Evolutionary conservation across 495 filamentous ascomycete genomes (phyloP).

Genomic region (Aspergillus carlsbadensis): DNA sequence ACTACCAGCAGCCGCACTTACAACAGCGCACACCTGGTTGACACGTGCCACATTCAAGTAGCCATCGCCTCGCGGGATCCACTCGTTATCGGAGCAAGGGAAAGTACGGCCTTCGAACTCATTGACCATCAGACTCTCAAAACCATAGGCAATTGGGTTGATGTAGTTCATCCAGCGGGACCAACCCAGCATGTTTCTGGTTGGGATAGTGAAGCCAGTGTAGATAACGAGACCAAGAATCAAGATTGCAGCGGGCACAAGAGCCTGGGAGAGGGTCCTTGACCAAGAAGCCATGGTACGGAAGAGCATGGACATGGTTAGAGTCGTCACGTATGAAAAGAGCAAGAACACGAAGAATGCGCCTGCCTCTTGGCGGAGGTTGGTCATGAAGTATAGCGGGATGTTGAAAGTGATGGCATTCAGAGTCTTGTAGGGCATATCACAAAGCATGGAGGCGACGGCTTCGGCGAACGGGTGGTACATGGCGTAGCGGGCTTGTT

Average conservation of each 20-base stretch:
- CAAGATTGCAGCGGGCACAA: slow-evolving; percentile 51
- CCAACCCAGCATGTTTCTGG: slow-evolving; percentile 52
- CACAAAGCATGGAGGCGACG: slow-evolving; percentile 59
- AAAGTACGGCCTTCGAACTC: slow-evolving; percentile 60
- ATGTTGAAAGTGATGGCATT: slow-evolving; percentile 55
- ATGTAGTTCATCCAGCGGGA: slow-evolving; percentile 55
- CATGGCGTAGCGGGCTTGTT: slow-evolving; percentile 65
- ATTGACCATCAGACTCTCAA: slow-evolving; percentile 51
- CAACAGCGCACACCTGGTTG: slow-evolving; percentile 50
- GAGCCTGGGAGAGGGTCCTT: slow-evolving; percentile 51
- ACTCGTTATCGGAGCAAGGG: slow-evolving; percentile 45
- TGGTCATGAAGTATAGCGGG: slow-evolving; percentile 61
- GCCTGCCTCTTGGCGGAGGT: slow-evolving; percentile 45
- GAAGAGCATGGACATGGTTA: slow-evolving; percentile 62
- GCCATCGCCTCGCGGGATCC: slow-evolving; percentile 42
- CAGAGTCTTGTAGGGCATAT: slow-evolving; percentile 58
- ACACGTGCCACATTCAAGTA: slow-evolving; percentile 17
- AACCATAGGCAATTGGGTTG: slow-evolving; percentile 51
- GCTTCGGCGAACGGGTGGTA: slow-evolving; percentile 67
- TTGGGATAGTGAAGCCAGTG: slow-evolving; percentile 53
- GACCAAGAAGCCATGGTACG: slow-evolving; percentile 51
- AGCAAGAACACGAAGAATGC: slow-evolving; percentile 65
- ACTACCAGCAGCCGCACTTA: slow-evolving; percentile 52
- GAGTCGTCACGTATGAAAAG: slow-evolving; percentile 51
- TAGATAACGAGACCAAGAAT: slow-evolving; percentile 54